Evolutionary conservation across 768 basidiomycete genomes (phyloP), one percentile per base, ranked within the genome.

Genomic region (Stropharia rugosoannulata): DNA sequence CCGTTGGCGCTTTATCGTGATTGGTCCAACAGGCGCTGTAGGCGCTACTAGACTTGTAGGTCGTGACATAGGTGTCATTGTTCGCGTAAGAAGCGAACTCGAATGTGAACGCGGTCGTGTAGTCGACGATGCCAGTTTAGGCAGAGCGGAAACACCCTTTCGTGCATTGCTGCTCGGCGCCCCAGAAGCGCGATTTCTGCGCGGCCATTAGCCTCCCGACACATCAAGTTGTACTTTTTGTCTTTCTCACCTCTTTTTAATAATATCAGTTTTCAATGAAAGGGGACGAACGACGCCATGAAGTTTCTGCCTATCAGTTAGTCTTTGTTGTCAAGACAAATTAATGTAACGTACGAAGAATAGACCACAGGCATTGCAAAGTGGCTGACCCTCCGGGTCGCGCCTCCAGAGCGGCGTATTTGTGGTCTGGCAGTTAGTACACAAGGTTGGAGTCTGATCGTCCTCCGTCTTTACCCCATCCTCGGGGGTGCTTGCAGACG

Each of bases 231-330:
- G 42, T 39, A 39, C 25, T 38, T 44, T 16, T 11, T 45, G 27
- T 32, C 32, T 32, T 35, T 51, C 75, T 19, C 63, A 92, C 92
- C 92, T 80, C 77, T 97, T 98, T 86, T 98, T 97, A 73, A 96
- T 97, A 44, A 95, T 89, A 68, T 98, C 93, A 41, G 95, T 98
- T 81, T 97, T 97, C 58, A 98, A 81, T 38, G 94, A 95, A 60
- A 96, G 76, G 7, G 96, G 96, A 51, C 96, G 83, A 5, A 95
- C 91, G 48, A 98, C 95, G 45, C 94, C 94, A 65, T 98, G 96
- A 38, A 98, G 75, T 86, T 98, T 98, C 92, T 95, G 62, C 36
- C 51, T 62, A 52, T 38, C 50, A 49, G 47, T 59, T 60, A 57
- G 43, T 43, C 51, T 35, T 18, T 32, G 37, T 18, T 39, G 15